Evolutionary conservation across 768 basidiomycete genomes (phyloP), one percentile per base, ranked within the genome.

Genomic region (Rhizopogon vinicolor): DNA sequence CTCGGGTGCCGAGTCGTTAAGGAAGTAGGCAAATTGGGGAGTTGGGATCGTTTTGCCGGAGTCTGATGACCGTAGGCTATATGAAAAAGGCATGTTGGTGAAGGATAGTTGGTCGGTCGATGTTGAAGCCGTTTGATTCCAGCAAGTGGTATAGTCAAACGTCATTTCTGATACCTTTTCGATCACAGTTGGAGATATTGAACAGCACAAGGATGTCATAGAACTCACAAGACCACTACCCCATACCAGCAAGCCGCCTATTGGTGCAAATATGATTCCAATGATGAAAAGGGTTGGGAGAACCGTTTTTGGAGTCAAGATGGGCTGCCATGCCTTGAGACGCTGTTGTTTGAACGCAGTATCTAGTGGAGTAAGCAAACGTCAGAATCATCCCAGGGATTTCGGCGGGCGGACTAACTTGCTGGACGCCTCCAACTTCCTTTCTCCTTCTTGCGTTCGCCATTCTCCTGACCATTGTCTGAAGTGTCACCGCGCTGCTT

Each of bases 261-360:
- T 95, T 53, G 94, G 95, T 0, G 91, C 96, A 68, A 99, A 99
- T 60, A 98, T 73, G 62, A 99, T 78, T 44, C 92, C 97, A 63
- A 98, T 85, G 66, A 98, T 84, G 73, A 99, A 95, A 44, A 99
- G 82, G 1, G 94, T 96, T 3, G 97, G 97, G 14, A 99, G 82
- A 19, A 99, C 97, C 1, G 94, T 97, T 73, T 95, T 95, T 5
- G 97, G 97, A 5, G 95, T 98, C 45, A 98, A 81, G 68, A 99
- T 98, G 8, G 97, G 97, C 79, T 99, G 97, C 97, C 97, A 99
- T 66, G 97, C 97, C 77, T 98, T 98, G 68, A 99, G 83, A 54
- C 97, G 89, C 73, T 99, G 97, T 72, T 99, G 97, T 75, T 97
- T 98, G 83, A 97, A 98, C 41, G 95, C 96, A 56, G 95, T 98